Base-by-base conservation (phyloP, 257 asterid species). In the Eustoma russellianum region DNA sequence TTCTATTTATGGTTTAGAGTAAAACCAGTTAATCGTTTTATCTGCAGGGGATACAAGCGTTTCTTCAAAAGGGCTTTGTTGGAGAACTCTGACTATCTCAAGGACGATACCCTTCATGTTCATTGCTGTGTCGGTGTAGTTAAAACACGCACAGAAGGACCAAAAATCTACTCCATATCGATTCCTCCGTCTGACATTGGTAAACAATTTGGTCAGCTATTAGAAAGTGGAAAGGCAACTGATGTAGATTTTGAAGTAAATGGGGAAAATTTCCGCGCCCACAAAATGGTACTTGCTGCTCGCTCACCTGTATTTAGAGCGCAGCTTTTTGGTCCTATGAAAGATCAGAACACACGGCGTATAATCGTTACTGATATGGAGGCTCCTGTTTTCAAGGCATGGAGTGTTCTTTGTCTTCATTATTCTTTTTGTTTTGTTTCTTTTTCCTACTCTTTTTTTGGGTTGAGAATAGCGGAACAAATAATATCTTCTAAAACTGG, bases 251-350 rank as follows among this genome's bases (percentile, higher is more conserved):
- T 87, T 34, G 92, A 82, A 38, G 85, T 91, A 63, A 76, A 77
- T 72, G 98, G 82, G 46, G 94, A 91, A 69, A 62, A 58, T 0
- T 84, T 82, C 72, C 51, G 83, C 9, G 98, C 88, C 53, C 98
- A 91, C 81, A 91, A 91, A 73, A 70, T 87, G 74, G 85, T 91
- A 35, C 94, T 91, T 70, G 95, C 94, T 41, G 95, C 96, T 56
- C 94, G 95, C 24, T 91, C 98, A 48, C 96, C 98, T 10, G 96
- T 86, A 53, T 87, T 91, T 63, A 77, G 92, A 69, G 98, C 94
- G 64, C 98, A 87, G 64, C 79, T 91, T 34, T 87, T 69, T 76
- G 98, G 98, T 53, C 96, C 96, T 57, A 87, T 86, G 98, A 91
- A 82, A 78, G 95, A 82, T 73, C 92, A 84, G 50, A 71, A 82